phyloP scores from a whole-genome alignment of 2,329 filamentous ascomycete species.

The Colletotrichum truncatum region DNA sequence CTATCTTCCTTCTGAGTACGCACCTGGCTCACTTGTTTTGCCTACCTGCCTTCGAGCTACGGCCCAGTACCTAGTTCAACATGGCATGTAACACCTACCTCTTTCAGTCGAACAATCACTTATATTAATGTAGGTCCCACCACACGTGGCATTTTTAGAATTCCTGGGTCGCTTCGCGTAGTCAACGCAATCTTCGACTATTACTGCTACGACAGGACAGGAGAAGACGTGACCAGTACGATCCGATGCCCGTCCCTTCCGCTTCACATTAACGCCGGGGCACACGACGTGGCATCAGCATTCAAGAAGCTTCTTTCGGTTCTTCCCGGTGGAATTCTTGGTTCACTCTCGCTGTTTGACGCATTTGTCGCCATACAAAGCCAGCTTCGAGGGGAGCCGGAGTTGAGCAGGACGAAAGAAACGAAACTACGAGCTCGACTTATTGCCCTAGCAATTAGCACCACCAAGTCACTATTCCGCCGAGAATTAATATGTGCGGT shows the following conservation, averaged over 20 bases:
- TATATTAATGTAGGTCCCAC: conserved; percentile 41
- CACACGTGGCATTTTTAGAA: conserved; percentile 69
- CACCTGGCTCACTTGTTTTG: conserved; percentile 64
- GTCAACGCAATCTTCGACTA: conserved; percentile 71
- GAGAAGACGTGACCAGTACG: conserved; percentile 62
- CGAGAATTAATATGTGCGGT: conserved; percentile 73
- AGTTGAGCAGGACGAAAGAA: conserved; percentile 61
- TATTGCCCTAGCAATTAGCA: conserved; percentile 70
- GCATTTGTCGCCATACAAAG: conserved; percentile 68
- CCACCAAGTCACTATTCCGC: conserved; percentile 66
- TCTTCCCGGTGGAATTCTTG: conserved; percentile 72
- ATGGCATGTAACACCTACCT: conserved; percentile 53
- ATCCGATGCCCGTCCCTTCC: conserved; percentile 69
- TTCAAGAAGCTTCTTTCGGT: conserved; percentile 73
- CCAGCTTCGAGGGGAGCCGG: conserved; percentile 61
- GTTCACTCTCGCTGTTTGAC: conserved; percentile 69
- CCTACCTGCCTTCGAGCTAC: conserved; percentile 74
- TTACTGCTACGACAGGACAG: conserved; percentile 62
- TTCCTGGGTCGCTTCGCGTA: conserved; percentile 66
- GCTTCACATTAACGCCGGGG: conserved; percentile 64
- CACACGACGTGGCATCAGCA: conserved; percentile 73
- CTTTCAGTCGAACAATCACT: conserved; percentile 7
- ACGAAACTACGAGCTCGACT: conserved; percentile 69
- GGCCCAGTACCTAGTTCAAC: conserved; percentile 69
- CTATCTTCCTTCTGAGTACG: conserved; percentile 67